Base-by-base conservation (phyloP, 2,329 filamentous ascomycete genomes). In the Rachicladosporium sp. region DNA sequence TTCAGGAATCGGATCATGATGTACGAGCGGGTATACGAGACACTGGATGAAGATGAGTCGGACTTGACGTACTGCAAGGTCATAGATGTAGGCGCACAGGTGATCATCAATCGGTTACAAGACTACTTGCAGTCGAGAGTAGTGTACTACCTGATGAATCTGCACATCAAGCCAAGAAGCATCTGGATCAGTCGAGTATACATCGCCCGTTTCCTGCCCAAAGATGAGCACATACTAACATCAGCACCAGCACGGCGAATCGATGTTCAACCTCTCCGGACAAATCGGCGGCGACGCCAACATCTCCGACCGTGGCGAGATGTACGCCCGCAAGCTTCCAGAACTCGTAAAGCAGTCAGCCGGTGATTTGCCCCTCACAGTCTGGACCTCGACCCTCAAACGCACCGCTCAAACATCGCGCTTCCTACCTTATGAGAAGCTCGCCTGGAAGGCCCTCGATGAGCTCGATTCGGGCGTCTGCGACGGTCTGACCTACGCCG, bases 381-480 rank as follows among this genome's bases (percentile, higher is more conserved):
- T 84, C 43, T 85, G 80, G 80, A 85, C 80, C 2, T 83, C 80
- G 1, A 85, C 80, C 0, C 64, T 84, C 30, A 78, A 76, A 59
- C 82, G 91, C 43, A 98, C 91, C 10, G 95, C 93, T 51, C 82
- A 91, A 47, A 96, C 89, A 0, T 82, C 89, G 10, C 80, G 83
- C 37, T 85, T 84, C 64, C 75, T 98, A 1, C 80, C 83, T 43
- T 95, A 89, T 62, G 89, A 95, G 59, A 93, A 95, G 61, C 73
- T 98, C 10, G 87, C 95, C 63, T 98, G 91, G 91, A 98, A 98
- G 67, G 91, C 91, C 1, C 75, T 98, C 2, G 91, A 98, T 56
- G 91, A 98, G 65, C 80, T 98, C 30, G 91, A 98, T 61, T 88
- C 86, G 1, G 91, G 91, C 36, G 85, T 96, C 35, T 98, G 91